Base-by-base conservation (phyloP, 1,139 yeast genomes). In the Yamadazyma songkhlaensis region DNA sequence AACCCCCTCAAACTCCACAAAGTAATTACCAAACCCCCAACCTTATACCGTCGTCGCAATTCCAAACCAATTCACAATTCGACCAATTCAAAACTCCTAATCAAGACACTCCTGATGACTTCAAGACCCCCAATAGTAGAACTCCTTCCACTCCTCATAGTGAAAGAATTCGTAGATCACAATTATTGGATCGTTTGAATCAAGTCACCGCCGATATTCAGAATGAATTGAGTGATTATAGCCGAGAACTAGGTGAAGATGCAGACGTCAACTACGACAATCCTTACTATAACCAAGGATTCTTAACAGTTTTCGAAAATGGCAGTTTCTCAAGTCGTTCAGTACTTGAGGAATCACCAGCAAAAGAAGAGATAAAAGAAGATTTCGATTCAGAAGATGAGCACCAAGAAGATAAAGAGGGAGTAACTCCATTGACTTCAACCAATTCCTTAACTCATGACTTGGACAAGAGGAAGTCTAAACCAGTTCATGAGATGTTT, bases 401-500 rank as follows among this genome's bases (percentile, higher is more conserved):
- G 17, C 35, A n/a, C n/a, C n/a, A n/a, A n/a, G n/a, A n/a, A n/a
- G n/a, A n/a, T n/a, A n/a, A 39, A 9, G 32, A 34, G 13, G 40
- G 36, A 32, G 44, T 38, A 1, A 68, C 74, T 2, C 74, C 74
- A 6, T 58, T 65, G 33, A 66, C 74, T n/a, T 64, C 71, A 42
- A 53, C 62, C 49, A 64, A 64, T 41, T 62, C 68, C 4, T 50
- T 65, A 22, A 54, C 48, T 31, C 37, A 36, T 36, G 25, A 25
- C 23, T 10, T 39, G 11, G 57, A 53, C 6, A 49, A 50, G 33
- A 41, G 70, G 13, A 61, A 64, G 40, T 56, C 60, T 39, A 61
- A 60, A 46, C 69, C 72, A 2, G 68, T 67, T 13, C 72, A 67
- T 41, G 74, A 69, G 25, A 68, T 67, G 73, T 70, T 68, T 43